Conservation (phyloP, 495 filamentous ascomycete species). For the Neurospora cerealis region DNA sequence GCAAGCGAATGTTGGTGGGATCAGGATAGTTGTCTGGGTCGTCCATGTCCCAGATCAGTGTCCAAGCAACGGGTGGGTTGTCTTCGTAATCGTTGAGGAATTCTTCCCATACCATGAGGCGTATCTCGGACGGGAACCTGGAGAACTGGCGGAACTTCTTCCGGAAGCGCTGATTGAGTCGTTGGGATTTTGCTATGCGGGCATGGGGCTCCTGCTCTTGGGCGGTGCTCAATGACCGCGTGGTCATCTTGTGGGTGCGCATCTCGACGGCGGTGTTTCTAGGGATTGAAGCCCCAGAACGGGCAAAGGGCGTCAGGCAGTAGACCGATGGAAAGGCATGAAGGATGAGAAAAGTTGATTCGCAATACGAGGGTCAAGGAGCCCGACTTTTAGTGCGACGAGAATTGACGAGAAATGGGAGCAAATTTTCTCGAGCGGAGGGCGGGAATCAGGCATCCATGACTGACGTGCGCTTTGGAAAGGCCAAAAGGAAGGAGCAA, state of each 20-base stretch:
- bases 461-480: not conserved
- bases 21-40: not conserved
- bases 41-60: not conserved
- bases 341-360: not conserved
- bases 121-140: not conserved
- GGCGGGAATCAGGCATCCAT: not conserved
- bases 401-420: not conserved
- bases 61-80: not conserved
- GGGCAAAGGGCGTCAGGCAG: not conserved
- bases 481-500: not conserved
- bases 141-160: not conserved
- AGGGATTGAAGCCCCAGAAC: not conserved
- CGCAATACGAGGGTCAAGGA: not conserved
- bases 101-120: not conserved
- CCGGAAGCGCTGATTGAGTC: not conserved
- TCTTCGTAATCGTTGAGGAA: not conserved
- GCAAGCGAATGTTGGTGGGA: not conserved
- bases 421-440: not conserved
- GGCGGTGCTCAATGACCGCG: not conserved
- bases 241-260: not conserved
- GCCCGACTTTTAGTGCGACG: not conserved
- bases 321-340: not conserved
- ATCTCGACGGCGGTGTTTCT: not conserved
- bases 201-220: not conserved
- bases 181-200: not conserved